These are phyloP conservation scores for Aspergillus sp. DNA, from an alignment of 2,329 filamentous ascomycete species.

Conservation along the genomic window DNA sequence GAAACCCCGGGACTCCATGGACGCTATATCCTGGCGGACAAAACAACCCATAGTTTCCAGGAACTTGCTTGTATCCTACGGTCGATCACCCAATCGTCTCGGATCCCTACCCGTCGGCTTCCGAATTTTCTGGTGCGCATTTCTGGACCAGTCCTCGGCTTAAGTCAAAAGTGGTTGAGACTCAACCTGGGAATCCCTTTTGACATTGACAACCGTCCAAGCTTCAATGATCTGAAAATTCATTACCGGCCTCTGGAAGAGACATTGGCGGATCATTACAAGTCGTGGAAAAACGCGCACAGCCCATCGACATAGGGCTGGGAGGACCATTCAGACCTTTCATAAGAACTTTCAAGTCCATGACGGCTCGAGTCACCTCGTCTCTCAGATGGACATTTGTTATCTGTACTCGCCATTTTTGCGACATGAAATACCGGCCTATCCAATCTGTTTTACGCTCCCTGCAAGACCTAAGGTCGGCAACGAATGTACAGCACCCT, in stretches of 20 bases:
- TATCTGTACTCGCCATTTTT: no score
- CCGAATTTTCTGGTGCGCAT: conserved; percentile 12
- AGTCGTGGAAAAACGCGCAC: conserved; percentile 8
- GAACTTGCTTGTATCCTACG: conserved; percentile 11
- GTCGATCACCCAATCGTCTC: conserved; percentile 4
- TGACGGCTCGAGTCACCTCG: no score
- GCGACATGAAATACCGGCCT: no score
- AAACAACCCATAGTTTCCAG: conserved; percentile 7
- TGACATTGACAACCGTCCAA: conserved; percentile 19
- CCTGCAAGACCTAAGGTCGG: no score
- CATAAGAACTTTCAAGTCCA: no score
- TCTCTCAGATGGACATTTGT: no score
- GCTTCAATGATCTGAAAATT: conserved; percentile 20
- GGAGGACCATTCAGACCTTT: no score
- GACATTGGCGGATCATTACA: conserved; percentile 14
- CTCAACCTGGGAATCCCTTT: conserved; percentile 21
- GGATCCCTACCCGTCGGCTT: conserved; percentile 6
- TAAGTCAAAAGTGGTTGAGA: conserved; percentile 18
- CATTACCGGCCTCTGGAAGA: conserved; percentile 18
- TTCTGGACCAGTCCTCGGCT: conserved; percentile 17
- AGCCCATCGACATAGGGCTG: not conserved
- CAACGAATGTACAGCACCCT: no score
- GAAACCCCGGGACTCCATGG: conserved; percentile 5
- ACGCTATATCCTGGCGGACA: conserved; percentile 14
- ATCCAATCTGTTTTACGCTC: no score